Base-by-base conservation (phyloP, 495 filamentous ascomycete genomes). In the Xylaria bambusicola region DNA sequence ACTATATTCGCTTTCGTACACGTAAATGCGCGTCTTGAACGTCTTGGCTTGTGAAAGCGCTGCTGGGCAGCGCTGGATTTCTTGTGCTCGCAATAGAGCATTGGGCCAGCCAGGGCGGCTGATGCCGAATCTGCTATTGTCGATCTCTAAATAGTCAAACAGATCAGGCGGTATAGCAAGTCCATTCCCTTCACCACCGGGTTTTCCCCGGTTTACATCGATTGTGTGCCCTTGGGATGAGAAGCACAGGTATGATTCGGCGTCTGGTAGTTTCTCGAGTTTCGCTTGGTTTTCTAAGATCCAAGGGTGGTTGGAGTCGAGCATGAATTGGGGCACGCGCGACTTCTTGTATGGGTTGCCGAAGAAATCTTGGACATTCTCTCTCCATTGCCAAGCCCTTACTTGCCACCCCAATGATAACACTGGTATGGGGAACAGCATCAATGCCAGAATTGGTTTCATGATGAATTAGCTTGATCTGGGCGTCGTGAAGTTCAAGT, bases 291-390 rank as follows among this genome's bases (percentile, higher is more conserved):
- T 56, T 17, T 56, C 26, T 24, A 35, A 10, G 42, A 56, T 33
- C 53, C 53, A 56, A 2, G 42, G 53, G 27, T 56, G 41, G 13
- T 21, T 13, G 24, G 40, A 21, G 21, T 56, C 53, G 53, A 47
- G 40, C 12, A 50, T 48, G 55, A 58, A 58, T 9, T 50, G 20
- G 8, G 55, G 55, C 17, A 58, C 45, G 31, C 44, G 40, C 5
- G 53, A 56, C 21, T 10, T 36, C 40, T 21, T 47, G 41, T 17
- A 31, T 13, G 41, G 41, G 23, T 55, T 55, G 41, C 41, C 20
- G 8, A 55, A 23, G 33, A 52, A 36, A 12, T 36, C 31, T 5
- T 3, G 8, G 20, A 52, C 18, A 3, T 38, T 35, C 49, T 52
- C 49, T 24, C n/a, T 52, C 49, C 31, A 33, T 33, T 33, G 5